Percentiles rank a stretch among this genome's conserved stretches.
Evolutionary conservation across 371 early-diverging fungal species (phyloP).

Genomic region (Mortierella sp.): DNA sequence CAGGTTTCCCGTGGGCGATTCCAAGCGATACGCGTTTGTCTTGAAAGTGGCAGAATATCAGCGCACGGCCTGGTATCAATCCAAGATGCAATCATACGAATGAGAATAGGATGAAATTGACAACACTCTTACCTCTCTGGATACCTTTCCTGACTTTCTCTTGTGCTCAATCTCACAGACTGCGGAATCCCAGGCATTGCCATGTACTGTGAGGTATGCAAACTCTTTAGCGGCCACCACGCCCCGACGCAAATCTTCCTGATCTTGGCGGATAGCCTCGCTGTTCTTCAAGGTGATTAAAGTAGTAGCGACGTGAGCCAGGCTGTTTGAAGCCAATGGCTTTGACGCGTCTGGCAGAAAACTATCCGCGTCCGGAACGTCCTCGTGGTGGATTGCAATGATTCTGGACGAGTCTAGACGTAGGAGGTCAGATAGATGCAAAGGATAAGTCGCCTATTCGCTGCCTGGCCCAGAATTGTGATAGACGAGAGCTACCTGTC

Average conservation of each 20-base stretch:
- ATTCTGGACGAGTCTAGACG: constrained; percentile 32
- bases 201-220: constrained; percentile 28
- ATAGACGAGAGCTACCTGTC: constrained; percentile 16
- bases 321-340: constrained; percentile 36
- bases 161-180: constrained; percentile 57
- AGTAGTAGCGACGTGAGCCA: constrained; percentile 47
- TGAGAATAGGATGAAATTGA: too few relatives aligned
- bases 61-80: too few relatives aligned
- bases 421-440: not conserved
- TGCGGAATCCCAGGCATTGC: constrained; percentile 47
- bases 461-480: too few relatives aligned
- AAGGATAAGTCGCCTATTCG: not conserved
- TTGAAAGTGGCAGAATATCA: constrained; percentile 5
- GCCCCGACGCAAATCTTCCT: constrained; percentile 38
- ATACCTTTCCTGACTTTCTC: constrained; percentile 56
- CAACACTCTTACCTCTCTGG: constrained; percentile 55
- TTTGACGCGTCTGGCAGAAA: constrained; percentile 37
- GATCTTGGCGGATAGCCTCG: constrained; percentile 36
- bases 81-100: too few relatives aligned
- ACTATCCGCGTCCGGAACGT: constrained; percentile 44
- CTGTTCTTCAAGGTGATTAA: constrained; percentile 30
- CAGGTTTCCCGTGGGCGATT: constrained; percentile 29
- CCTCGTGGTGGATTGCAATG: constrained; percentile 49
- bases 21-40: constrained; percentile 46
- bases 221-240: constrained; percentile 36